Base-by-base conservation (phyloP, 179 eudicot genomes). In the Vitellaria paradoxa region DNA sequence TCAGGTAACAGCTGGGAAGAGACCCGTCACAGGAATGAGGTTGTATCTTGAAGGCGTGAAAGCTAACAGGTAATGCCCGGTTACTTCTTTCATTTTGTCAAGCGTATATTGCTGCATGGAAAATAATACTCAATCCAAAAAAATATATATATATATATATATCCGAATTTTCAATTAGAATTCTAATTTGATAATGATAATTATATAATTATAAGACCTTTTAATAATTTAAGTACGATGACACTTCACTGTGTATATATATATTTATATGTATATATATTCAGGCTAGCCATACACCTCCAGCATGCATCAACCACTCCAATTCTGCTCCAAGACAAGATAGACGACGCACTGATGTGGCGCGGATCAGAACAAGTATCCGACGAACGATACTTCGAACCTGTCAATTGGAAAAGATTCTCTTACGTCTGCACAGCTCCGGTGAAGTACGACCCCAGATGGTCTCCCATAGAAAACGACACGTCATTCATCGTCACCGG, bases 211-310 rank as follows among this genome's bases (percentile, higher is more conserved):
- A n/a, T n/a, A n/a, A n/a, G n/a, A n/a, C n/a, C n/a, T n/a, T n/a
- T n/a, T n/a, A n/a, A n/a, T n/a, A n/a, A n/a, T n/a, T n/a, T n/a
- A n/a, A n/a, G n/a, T 6, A 49, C 9, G 37, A 30, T 30, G 37
- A 30, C 37, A 30, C 1, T 30, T 30, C 37, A 30, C 37, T 30
- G 37, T 30, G 2, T 30, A 30, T 30, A 30, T 30, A 30, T 30
- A 2, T 30, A 30, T 30, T 1, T 30, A 30, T 30, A 30, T 30
- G 2, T 30, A 2, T n/a, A n/a, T n/a, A n/a, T n/a, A n/a, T n/a
- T 30, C 94, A 93, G 97, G 89, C 81, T 94, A 72, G 95, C 89
- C 62, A 80, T 94, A 80, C 98, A 94, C 82, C 88, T 94, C 17
- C 92, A 94, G 65, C 98, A 94, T 73, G 75, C 91, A 52, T 79